phyloP scores from a whole-genome alignment of 176 grass and related monocot species.

The Stipa capillata region DNA sequence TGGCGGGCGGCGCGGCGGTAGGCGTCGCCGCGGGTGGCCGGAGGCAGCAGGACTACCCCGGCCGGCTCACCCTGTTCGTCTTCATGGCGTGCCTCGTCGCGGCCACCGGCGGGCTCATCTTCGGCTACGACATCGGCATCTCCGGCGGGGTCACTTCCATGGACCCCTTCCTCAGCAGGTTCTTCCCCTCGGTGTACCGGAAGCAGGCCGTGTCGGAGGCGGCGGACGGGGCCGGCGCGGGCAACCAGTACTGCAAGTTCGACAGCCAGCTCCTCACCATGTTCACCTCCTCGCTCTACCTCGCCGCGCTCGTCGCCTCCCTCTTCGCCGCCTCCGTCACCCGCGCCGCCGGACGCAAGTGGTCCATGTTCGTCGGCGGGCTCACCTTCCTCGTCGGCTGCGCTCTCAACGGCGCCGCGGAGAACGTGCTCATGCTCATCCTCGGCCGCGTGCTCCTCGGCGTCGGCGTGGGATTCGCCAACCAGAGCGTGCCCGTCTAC shows the following conservation, averaged over 20 bases:
- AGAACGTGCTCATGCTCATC: slow-evolving; percentile 60
- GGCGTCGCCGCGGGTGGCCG: background rate
- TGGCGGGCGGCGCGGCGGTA: slow-evolving; percentile 7
- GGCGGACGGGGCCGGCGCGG: background rate
- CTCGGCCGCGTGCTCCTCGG: slow-evolving; percentile 71
- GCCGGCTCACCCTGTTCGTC: slow-evolving; percentile 22
- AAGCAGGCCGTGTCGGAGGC: slow-evolving; percentile 20
- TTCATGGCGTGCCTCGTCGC: slow-evolving; percentile 24
- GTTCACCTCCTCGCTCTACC: slow-evolving; percentile 44
- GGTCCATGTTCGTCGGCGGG: slow-evolving; percentile 67
- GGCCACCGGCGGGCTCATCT: slow-evolving; percentile 14
- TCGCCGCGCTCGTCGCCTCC: slow-evolving; percentile 27
- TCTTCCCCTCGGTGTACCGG: slow-evolving; percentile 59
- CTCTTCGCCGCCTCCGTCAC: slow-evolving; percentile 48
- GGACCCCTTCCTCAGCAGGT: slow-evolving; percentile 49
- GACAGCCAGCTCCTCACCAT: slow-evolving; percentile 61
- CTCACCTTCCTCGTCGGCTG: slow-evolving; percentile 54
- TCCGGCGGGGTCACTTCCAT: slow-evolving; percentile 60
- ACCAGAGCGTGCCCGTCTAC: slow-evolving; percentile 45
- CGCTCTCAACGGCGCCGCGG: slow-evolving; percentile 46
- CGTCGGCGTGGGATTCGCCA: slow-evolving; percentile 68
- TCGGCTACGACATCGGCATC: slow-evolving; percentile 47
- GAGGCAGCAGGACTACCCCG: slow-evolving; percentile 21
- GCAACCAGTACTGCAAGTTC: slow-evolving; percentile 82
- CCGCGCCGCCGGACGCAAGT: slow-evolving; percentile 44